phyloP scores from a whole-genome alignment of 2,329 filamentous ascomycete species.

The Neofusicoccum sp. region DNA sequence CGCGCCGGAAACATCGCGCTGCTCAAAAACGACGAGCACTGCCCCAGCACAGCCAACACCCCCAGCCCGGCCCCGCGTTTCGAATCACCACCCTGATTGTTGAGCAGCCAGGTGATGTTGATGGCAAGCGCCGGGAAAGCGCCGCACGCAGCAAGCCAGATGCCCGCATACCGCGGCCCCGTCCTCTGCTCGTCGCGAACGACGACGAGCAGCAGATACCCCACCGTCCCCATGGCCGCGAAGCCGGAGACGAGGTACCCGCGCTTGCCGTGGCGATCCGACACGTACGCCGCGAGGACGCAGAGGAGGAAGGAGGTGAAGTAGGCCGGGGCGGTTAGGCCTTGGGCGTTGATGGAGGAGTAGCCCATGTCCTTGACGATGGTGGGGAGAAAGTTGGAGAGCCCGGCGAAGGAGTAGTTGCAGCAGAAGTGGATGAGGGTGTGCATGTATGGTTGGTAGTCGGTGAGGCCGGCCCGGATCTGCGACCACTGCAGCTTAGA shows the following conservation, averaged over 20 bases:
- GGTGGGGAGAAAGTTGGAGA: conserved; percentile 45
- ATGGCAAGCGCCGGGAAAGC: conserved; percentile 32
- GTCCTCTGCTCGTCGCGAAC: conserved; percentile 26
- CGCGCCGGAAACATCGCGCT: conserved; percentile 26
- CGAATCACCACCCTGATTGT: conserved; percentile 33
- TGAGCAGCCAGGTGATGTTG: conserved; percentile 33
- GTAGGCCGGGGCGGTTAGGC: conserved; percentile 44
- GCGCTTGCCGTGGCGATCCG: conserved; percentile 38
- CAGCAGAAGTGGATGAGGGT: conserved; percentile 41
- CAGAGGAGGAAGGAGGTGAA: conserved; percentile 40
- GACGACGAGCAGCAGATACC: conserved; percentile 35
- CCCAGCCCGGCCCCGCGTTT: conserved; percentile 30
- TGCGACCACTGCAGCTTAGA: conserved; percentile 42
- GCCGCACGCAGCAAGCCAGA: conserved; percentile 39
- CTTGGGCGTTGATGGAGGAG: conserved; percentile 40
- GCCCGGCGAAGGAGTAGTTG: conserved; percentile 39
- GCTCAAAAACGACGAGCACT: conserved; percentile 32
- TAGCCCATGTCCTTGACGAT: conserved; percentile 44
- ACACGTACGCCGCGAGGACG: conserved; percentile 30
- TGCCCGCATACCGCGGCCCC: conserved; percentile 36
- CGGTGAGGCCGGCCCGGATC: conserved; percentile 33
- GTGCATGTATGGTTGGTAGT: conserved; percentile 40
- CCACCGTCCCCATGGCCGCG: conserved; percentile 28
- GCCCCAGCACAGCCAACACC: conserved; percentile 28
- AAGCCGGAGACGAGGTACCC: conserved; percentile 35